Percentiles rank a stretch among this genome's conserved stretches.
These are phyloP conservation scores for Phalaenopsis aphrodite DNA, from an alignment of 106 monocot genomes.

Conservation along the genomic window DNA sequence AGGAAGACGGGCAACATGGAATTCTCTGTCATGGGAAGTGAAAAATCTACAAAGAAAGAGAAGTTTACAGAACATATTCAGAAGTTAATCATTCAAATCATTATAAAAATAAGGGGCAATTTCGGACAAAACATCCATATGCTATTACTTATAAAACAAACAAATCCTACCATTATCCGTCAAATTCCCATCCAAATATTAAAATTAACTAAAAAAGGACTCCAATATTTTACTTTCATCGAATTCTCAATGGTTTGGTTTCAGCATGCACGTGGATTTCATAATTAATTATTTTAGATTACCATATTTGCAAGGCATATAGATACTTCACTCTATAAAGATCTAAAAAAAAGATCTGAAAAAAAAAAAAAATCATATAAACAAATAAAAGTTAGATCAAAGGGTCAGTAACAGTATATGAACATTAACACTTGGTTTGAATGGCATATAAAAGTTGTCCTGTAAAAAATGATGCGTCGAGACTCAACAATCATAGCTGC, in stretches of 20 bases:
- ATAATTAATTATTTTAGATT: neutral
- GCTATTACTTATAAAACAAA: neutral
- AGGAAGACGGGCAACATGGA: constrained; percentile 88
- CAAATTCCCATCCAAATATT: neutral
- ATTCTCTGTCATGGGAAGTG: constrained; percentile 83
- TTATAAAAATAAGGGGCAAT: neutral
- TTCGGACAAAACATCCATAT: neutral
- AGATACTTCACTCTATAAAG: neutral
- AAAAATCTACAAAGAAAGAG: constrained; percentile 53
- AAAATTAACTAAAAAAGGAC: neutral
- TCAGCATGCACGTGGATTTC: neutral
- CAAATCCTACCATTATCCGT: neutral
- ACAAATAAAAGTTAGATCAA: neutral
- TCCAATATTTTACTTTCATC: neutral
- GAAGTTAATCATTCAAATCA: neutral
- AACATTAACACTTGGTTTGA: neutral
- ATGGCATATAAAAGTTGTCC: neutral
- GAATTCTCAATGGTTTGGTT: neutral
- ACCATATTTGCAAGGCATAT: neutral
- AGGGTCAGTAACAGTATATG: neutral
- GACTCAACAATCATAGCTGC: neutral
- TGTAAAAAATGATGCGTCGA: neutral
- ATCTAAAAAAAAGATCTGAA: neutral
- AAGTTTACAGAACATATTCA: neutral
- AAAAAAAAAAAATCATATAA: neutral